Evolutionary conservation across 2,329 filamentous ascomycete species (phyloP).

Genomic region (Gnomoniopsis smithogilvyi): DNA sequence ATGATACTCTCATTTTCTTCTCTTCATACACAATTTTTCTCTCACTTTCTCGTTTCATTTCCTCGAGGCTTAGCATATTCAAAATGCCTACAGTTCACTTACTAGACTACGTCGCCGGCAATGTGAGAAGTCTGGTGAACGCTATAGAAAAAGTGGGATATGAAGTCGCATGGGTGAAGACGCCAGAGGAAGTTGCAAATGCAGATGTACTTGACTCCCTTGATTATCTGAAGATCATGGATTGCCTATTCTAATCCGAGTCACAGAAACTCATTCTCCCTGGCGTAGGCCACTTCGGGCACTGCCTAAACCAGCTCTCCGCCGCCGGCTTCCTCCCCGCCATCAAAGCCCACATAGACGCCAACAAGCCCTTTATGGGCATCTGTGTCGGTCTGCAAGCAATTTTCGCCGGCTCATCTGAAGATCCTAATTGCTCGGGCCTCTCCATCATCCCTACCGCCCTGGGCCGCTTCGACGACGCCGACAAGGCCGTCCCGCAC

Average conservation of each 20-base stretch:
- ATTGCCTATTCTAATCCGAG: constrained; percentile 7
- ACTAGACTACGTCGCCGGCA: constrained; percentile 89
- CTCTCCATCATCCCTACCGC: constrained; percentile 70
- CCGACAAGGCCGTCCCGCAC: constrained; percentile 88
- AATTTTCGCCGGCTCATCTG: constrained; percentile 80
- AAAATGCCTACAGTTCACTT: constrained; percentile 76
- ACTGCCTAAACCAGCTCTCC: constrained; percentile 84
- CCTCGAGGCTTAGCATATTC: constrained; percentile 12
- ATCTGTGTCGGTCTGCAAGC: constrained; percentile 95
- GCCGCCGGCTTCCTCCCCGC: constrained; percentile 81
- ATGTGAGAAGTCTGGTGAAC: constrained; percentile 93
- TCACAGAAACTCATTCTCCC: constrained; percentile 86
- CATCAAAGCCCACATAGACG: constrained; percentile 75
- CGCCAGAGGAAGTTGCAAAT: constrained; percentile 76
- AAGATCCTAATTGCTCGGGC: constrained; percentile 69
- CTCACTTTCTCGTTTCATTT: not conserved
- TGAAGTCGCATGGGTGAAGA: constrained; percentile 85
- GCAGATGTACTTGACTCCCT: constrained; percentile 65
- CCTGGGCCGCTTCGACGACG: constrained; percentile 74
- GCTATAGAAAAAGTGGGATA: constrained; percentile 96
- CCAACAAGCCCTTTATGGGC: constrained; percentile 96
- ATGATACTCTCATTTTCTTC: not conserved
- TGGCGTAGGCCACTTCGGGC: constrained; percentile 95
- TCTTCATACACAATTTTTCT: not conserved
- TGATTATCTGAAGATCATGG: constrained; percentile 23